These are phyloP conservation scores for Candida anglica DNA, from an alignment of 805 yeast genomes.

Conservation along the genomic window DNA sequence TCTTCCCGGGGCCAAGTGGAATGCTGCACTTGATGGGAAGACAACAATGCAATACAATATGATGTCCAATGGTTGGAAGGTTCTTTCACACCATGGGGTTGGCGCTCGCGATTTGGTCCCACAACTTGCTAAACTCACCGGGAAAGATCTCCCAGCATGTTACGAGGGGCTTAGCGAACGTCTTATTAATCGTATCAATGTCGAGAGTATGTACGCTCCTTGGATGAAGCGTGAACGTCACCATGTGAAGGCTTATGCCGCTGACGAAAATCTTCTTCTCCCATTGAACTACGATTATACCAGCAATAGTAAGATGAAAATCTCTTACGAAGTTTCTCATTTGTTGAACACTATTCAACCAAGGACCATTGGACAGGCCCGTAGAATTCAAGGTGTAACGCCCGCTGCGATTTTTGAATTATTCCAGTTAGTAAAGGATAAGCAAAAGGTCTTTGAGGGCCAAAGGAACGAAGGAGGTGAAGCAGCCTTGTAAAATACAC, in stretches of 20 bases:
- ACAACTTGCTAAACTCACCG: slow-evolving; percentile 16
- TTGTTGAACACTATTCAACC: slow-evolving; percentile 76
- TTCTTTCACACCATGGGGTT: slow-evolving; percentile 54
- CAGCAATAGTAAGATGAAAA: slow-evolving; percentile 41
- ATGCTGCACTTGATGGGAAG: slow-evolving; percentile 37
- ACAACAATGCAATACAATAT: slow-evolving; percentile 14
- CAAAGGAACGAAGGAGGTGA: slow-evolving; percentile 11
- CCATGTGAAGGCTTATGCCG: slow-evolving; percentile 70
- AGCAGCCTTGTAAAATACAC: too few species aligned
- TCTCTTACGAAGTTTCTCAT: slow-evolving; percentile 74
- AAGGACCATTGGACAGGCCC: slow-evolving; percentile 88
- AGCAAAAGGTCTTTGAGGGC: slow-evolving; percentile 17
- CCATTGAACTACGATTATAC: slow-evolving; percentile 67
- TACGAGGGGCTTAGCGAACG: slow-evolving; percentile 29
- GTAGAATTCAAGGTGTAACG: slow-evolving; percentile 91
- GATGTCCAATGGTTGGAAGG: slow-evolving; percentile 58
- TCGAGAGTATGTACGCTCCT: slow-evolving; percentile 82
- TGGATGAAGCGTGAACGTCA: slow-evolving; percentile 70
- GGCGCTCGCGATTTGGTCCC: slow-evolving; percentile 26
- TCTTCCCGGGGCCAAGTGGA: slow-evolving; percentile 64
- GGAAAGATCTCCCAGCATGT: slow-evolving; percentile 17
- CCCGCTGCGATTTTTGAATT: slow-evolving; percentile 88
- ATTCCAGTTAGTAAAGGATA: slow-evolving; percentile 47
- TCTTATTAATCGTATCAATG: slow-evolving; percentile 56
- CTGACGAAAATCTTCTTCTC: slow-evolving; percentile 74